Evolutionary conservation across 2,329 filamentous ascomycete genomes (phyloP).

Genomic region (Fusarium abutilonis): DNA sequence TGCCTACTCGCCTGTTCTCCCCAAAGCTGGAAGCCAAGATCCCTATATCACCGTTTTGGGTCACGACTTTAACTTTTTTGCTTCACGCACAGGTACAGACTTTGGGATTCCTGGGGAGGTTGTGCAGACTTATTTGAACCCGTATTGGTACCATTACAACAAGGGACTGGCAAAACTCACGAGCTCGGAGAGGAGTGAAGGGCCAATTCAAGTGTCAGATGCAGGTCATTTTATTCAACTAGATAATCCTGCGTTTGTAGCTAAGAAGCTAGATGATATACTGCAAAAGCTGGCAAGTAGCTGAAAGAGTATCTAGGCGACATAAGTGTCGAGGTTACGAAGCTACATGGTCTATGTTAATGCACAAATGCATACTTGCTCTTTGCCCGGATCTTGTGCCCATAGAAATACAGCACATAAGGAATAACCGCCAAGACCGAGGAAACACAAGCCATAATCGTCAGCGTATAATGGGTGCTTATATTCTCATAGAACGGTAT

Average conservation of each 20-base stretch:
- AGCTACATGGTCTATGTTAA: not conserved
- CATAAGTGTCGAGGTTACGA: too few relatives aligned
- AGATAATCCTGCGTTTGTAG: slow-evolving; percentile 61
- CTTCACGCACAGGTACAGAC: slow-evolving; percentile 9
- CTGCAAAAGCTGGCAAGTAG: slow-evolving; percentile 8
- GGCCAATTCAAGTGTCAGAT: slow-evolving; percentile 27
- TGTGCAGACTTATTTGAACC: slow-evolving; percentile 62
- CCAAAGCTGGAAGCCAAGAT: not conserved
- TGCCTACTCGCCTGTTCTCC: slow-evolving; percentile 24
- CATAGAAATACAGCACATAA: slow-evolving; percentile 44
- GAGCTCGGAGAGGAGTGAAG: slow-evolving; percentile 50
- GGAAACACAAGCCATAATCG: slow-evolving; percentile 47
- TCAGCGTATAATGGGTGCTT: slow-evolving; percentile 49
- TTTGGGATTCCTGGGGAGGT: slow-evolving; percentile 38
- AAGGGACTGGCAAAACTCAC: slow-evolving; percentile 59
- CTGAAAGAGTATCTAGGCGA: not conserved
- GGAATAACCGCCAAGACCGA: slow-evolving; percentile 46
- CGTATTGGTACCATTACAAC: slow-evolving; percentile 65
- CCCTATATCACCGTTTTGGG: slow-evolving; percentile 41
- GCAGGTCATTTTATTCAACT: slow-evolving; percentile 56
- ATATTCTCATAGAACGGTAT: slow-evolving; percentile 50
- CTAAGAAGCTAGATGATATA: slow-evolving; percentile 23
- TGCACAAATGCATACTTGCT: slow-evolving; percentile 33
- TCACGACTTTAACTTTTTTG: slow-evolving; percentile 39
- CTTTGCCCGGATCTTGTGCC: slow-evolving; percentile 33